phyloP scores from a whole-genome alignment of 495 filamentous ascomycete genomes.

The Rhizodiscina lignyota region DNA sequence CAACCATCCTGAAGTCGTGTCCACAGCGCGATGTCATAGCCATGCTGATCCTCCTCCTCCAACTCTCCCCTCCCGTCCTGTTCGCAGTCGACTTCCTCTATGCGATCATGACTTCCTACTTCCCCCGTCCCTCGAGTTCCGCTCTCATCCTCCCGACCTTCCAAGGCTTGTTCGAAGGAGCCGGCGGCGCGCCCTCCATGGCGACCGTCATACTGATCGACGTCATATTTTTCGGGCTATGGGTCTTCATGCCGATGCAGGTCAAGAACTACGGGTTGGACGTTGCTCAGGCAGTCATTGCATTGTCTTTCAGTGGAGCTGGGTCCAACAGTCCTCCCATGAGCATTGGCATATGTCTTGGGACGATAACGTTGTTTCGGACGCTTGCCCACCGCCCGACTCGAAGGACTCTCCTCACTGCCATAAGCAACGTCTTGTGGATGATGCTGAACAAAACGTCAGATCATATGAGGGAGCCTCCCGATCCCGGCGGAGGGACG shows the following conservation, averaged over 20 bases:
- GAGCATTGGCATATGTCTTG: slow-evolving; percentile 56
- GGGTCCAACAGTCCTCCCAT: slow-evolving; percentile 44
- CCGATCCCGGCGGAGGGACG: no score
- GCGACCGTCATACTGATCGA: slow-evolving; percentile 72
- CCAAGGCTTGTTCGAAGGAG: slow-evolving; percentile 57
- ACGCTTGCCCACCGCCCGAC: no score
- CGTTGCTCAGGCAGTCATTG: slow-evolving; percentile 91
- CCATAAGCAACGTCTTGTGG: no score
- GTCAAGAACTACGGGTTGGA: slow-evolving; percentile 81
- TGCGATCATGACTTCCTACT: slow-evolving; percentile 83
- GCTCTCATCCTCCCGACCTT: slow-evolving; percentile 37
- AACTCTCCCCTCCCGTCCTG: slow-evolving; percentile 81
- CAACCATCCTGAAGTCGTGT: slow-evolving; percentile 82
- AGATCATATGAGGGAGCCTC: no score
- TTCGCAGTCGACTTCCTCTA: slow-evolving; percentile 87
- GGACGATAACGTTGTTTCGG: no score
- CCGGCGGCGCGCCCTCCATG: slow-evolving; percentile 55
- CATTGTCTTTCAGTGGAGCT: slow-evolving; percentile 79
- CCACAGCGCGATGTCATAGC: slow-evolving; percentile 92
- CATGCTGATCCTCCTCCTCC: slow-evolving; percentile 92
- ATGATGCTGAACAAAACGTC: no score
- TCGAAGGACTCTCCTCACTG: no score
- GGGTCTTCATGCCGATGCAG: slow-evolving; percentile 63
- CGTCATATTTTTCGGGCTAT: slow-evolving; percentile 60
- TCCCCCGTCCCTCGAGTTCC: slow-evolving; percentile 38